These are phyloP conservation scores for Petunia hybrid DNA, from an alignment of 305 asterid species.

Conservation along the genomic window DNA sequence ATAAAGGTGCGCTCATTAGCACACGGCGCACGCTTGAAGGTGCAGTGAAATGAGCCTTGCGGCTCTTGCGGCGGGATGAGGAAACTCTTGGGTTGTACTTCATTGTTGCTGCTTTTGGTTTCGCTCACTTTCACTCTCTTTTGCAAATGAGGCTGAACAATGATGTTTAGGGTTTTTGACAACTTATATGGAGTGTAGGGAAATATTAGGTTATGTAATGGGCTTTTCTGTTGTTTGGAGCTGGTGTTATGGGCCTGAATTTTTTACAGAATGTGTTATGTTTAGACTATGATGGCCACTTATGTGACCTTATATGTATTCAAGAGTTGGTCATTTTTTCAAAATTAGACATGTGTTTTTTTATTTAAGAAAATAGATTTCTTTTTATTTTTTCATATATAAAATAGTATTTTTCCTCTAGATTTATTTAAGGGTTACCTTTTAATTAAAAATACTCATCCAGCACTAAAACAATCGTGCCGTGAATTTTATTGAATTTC, in stretches of 20 bases:
- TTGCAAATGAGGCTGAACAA: constrained; percentile 22
- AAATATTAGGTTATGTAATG: neutral
- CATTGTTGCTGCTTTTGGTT: constrained; percentile 51
- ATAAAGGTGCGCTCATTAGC: constrained; percentile 77
- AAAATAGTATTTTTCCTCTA: too few relatives aligned
- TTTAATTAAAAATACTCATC: too few relatives aligned
- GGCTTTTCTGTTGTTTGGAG: neutral
- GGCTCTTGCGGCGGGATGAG: constrained; percentile 84
- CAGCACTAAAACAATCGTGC: too few relatives aligned
- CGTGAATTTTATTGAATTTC: too few relatives aligned
- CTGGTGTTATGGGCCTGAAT: neutral
- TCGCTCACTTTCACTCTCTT: constrained; percentile 26
- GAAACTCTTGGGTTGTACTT: constrained; percentile 81
- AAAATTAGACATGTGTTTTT: too few relatives aligned
- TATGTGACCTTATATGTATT: too few relatives aligned
- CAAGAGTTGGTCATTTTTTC: too few relatives aligned
- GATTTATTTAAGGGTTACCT: too few relatives aligned
- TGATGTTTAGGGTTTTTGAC: constrained; percentile 46
- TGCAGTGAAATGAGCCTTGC: constrained; percentile 89
- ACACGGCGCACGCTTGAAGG: constrained; percentile 85
- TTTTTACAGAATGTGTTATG: neutral
- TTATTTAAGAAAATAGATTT: too few relatives aligned
- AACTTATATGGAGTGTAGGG: neutral
- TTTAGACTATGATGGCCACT: too few relatives aligned
- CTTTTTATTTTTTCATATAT: too few relatives aligned